phyloP scores from a whole-genome alignment of 352 stramenopile genomes.

The Chrysophaeum taylorii region DNA sequence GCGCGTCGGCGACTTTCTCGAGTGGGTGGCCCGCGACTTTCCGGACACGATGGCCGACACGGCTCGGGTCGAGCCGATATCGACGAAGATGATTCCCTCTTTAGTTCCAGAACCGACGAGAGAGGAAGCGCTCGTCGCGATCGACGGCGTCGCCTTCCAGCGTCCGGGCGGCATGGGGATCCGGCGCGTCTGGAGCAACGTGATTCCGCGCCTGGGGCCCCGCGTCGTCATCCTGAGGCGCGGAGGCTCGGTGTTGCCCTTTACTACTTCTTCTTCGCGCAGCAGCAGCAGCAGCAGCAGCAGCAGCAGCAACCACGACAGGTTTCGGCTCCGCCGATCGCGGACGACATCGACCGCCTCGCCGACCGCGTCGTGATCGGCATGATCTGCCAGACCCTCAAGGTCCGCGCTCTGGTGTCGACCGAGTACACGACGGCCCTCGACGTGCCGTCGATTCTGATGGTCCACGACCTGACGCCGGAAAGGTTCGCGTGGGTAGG shows the following conservation, averaged over 20 bases:
- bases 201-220: background rate
- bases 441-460: slow-evolving; percentile 3
- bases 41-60: too few species aligned
- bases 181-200: slow-evolving; percentile 25
- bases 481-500: slow-evolving; percentile 31
- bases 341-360: slow-evolving; percentile 11
- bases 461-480: slow-evolving; percentile 36
- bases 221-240: background rate
- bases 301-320: background rate
- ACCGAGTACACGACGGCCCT: slow-evolving; percentile 27
- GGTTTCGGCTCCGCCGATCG: slow-evolving; percentile 11
- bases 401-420: slow-evolving; percentile 21
- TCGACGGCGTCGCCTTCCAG: slow-evolving; percentile 37
- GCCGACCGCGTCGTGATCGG: slow-evolving; percentile 13
- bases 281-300: background rate
- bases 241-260: background rate
- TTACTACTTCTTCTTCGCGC: background rate
- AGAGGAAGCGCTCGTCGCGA: slow-evolving; percentile 6
- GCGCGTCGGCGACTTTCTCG: background rate
- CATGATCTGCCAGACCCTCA: background rate
- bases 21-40: background rate
- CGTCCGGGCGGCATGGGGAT: slow-evolving; percentile 22
- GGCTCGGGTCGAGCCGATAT: background rate
- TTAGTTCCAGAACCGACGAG: too few species aligned
- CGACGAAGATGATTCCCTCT: background rate